Percentiles rank a stretch among this genome's conserved stretches.
phyloP scores from a whole-genome alignment of 192 early-diverging fungal genomes.

The Paraglomus brasilianum region DNA sequence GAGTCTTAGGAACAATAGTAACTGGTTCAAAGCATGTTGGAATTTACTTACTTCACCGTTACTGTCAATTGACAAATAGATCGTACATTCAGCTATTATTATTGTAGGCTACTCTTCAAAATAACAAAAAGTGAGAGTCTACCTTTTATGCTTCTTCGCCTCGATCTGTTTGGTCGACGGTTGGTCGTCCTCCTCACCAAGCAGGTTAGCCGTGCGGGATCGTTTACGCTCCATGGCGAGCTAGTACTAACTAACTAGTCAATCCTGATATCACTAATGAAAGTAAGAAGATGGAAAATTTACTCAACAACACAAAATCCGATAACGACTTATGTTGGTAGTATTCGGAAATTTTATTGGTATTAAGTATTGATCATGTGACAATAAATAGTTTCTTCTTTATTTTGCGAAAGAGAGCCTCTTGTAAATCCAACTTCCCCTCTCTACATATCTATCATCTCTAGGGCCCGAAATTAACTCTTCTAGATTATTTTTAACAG shows the following conservation, averaged over 20 bases:
- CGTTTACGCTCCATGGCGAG: conserved; percentile 22
- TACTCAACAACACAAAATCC: too few relatives aligned
- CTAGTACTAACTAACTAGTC: not conserved
- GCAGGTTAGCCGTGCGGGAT: not conserved
- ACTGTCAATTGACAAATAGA: not conserved
- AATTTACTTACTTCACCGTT: not conserved
- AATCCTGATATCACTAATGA: too few relatives aligned
- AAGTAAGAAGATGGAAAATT: too few relatives aligned
- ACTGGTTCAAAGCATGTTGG: not conserved
- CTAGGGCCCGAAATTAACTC: conserved; percentile 2
- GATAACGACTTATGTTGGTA: too few relatives aligned
- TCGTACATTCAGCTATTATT: not conserved
- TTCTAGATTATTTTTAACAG: not conserved
- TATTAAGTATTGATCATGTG: too few relatives aligned
- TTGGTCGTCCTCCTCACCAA: conserved; percentile 20
- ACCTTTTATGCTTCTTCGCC: conserved; percentile 13
- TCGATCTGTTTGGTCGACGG: not conserved
- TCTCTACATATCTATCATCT: conserved; percentile 25
- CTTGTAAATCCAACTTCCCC: conserved; percentile 25
- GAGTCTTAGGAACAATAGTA: not conserved
- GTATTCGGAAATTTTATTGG: too few relatives aligned
- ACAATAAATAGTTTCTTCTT: too few relatives aligned
- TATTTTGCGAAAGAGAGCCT: not conserved
- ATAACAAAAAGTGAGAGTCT: not conserved
- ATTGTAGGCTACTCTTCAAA: not conserved